A percentile compares a stretch with the other conserved stretches of the same genome.
phyloP scores from a whole-genome alignment of 192 early-diverging fungal genomes.

The Coemansia sp. region DNA sequence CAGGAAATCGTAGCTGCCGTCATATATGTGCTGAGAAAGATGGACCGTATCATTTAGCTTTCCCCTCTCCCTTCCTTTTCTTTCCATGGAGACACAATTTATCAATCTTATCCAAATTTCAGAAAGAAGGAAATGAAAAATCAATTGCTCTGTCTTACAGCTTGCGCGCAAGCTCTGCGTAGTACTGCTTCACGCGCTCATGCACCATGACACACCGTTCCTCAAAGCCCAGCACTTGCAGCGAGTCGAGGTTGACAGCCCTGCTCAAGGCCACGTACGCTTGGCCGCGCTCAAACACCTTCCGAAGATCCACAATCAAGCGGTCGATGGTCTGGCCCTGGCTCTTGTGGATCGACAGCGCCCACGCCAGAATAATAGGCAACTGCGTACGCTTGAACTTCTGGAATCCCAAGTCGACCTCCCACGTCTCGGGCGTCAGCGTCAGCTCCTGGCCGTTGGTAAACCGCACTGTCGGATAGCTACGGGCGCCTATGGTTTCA shows the following conservation, averaged over 20 bases:
- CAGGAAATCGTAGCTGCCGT: slow-evolving; percentile 75
- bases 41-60: slow-evolving; percentile 76
- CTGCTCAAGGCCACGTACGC: slow-evolving; percentile 85
- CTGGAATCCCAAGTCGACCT: slow-evolving; percentile 53
- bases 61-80: neutral
- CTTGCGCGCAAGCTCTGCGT: slow-evolving; percentile 52
- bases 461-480: slow-evolving; percentile 52
- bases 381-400: slow-evolving; percentile 57
- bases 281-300: slow-evolving; percentile 81
- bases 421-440: slow-evolving; percentile 58
- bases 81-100: neutral
- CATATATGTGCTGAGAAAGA: slow-evolving; percentile 83
- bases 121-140: too few species aligned
- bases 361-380: slow-evolving; percentile 83
- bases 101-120: neutral
- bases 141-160: neutral
- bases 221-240: slow-evolving; percentile 73
- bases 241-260: slow-evolving; percentile 65
- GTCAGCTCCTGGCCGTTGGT: slow-evolving; percentile 51
- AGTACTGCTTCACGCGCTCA: slow-evolving; percentile 68
- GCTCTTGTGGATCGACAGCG: slow-evolving; percentile 83
- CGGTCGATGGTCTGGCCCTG: slow-evolving; percentile 85
- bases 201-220: slow-evolving; percentile 69
- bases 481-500: slow-evolving; percentile 21
- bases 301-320: slow-evolving; percentile 70